These are phyloP conservation scores for Begonia masoniana DNA, from an alignment of 306 rosid species.

Conservation along the genomic window DNA sequence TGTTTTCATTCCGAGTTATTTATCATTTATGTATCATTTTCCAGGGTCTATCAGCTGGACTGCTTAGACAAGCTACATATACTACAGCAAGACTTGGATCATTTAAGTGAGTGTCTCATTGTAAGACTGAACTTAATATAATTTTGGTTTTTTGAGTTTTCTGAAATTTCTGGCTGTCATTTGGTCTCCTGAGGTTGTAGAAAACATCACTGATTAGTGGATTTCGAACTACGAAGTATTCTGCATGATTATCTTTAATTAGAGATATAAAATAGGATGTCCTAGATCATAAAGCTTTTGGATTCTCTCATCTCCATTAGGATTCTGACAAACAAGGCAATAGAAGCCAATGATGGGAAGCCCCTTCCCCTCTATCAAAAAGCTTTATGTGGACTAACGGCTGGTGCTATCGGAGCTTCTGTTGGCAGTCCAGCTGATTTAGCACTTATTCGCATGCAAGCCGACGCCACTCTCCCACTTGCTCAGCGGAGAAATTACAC, in stretches of 20 bases:
- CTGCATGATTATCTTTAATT: no score
- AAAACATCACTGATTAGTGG: no score
- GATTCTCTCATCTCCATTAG: constrained; percentile 19
- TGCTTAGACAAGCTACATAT: constrained; percentile 95
- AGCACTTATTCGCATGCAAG: constrained; percentile 98
- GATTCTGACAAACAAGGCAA: constrained; percentile 74
- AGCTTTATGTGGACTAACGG: constrained; percentile 95
- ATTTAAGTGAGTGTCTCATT: constrained; percentile 47
- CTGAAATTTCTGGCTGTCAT: neutral
- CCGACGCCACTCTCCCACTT: constrained; percentile 81
- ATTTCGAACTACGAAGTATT: no score
- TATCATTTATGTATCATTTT: constrained; percentile 1
- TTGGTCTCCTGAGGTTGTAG: no score
- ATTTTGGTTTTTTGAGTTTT: neutral
- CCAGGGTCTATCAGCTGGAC: constrained; percentile 95
- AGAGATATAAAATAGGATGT: no score
- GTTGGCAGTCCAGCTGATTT: constrained; percentile 96
- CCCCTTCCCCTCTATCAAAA: constrained; percentile 95
- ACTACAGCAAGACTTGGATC: constrained; percentile 98
- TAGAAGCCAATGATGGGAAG: constrained; percentile 97
- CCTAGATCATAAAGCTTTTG: neutral
- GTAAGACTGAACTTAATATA: neutral
- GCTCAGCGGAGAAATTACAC: constrained; percentile 89
- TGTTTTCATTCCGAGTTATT: no score
- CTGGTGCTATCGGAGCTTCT: constrained; percentile 95